Percentiles rank a stretch among this genome's conserved stretches.
These are phyloP conservation scores for Colletotrichum trifolii DNA, from an alignment of 2,329 filamentous ascomycete genomes.

Conservation along the genomic window DNA sequence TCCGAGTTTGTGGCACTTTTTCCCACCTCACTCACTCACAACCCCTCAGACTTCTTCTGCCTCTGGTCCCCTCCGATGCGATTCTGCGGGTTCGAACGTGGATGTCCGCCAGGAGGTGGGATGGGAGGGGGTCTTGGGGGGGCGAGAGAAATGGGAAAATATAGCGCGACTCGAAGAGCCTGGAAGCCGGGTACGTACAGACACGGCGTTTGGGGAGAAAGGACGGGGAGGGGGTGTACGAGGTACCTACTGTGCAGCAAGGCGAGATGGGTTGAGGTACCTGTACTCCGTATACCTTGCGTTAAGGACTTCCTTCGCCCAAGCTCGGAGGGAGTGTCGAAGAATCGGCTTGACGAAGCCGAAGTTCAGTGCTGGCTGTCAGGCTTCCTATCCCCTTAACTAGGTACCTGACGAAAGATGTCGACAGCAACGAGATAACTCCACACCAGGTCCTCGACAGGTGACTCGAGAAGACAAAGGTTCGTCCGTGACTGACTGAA, in stretches of 20 bases:
- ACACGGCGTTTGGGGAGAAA: conserved; percentile 1
- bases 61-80: neutral
- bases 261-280: neutral
- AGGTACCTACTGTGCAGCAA: too few species aligned
- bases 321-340: too few species aligned
- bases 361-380: neutral
- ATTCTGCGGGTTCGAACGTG: conserved; percentile 21
- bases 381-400: neutral
- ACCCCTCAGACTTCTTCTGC: too few species aligned
- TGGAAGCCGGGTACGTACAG: conserved; percentile 13
- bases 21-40: too few species aligned
- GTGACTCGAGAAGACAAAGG: too few species aligned
- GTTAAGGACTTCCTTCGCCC: too few species aligned
- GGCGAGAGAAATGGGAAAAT: conserved; percentile 29
- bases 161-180: conserved; percentile 27
- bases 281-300: neutral
- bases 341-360: too few species aligned
- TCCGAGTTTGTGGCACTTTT: conserved; percentile 12
- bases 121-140: conserved; percentile 3
- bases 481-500: neutral
- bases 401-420: too few species aligned
- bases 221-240: neutral
- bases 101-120: conserved; percentile 11
- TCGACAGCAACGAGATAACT: too few species aligned
- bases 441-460: too few species aligned